A percentile compares a stretch with the other conserved stretches of the same genome.
These are phyloP conservation scores for Penicillium sp. DNA, from an alignment of 2,329 filamentous ascomycete species.

Conservation along the genomic window DNA sequence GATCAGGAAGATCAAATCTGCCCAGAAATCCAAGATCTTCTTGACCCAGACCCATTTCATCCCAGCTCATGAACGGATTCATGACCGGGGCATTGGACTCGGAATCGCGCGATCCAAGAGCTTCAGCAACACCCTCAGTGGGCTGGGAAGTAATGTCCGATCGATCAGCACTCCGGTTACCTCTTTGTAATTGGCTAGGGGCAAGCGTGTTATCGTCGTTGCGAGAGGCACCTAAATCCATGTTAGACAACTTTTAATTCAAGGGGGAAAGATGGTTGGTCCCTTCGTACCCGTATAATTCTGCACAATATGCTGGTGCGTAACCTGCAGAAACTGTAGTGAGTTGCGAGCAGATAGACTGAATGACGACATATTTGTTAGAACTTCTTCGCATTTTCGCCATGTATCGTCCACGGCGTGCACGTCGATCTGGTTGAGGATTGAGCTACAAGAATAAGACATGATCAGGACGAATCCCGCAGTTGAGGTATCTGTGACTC, in stretches of 20 bases:
- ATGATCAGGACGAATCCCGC: constrained; percentile 38
- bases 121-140: constrained; percentile 4
- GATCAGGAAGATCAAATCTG: constrained; percentile 27
- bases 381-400: constrained; percentile 33
- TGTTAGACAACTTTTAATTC: constrained; percentile 1
- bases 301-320: constrained; percentile 26
- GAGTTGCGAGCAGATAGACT: constrained; percentile 36
- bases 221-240: constrained; percentile 6
- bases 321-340: constrained; percentile 33
- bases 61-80: constrained; percentile 24
- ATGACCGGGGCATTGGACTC: constrained; percentile 5
- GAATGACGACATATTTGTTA: constrained; percentile 32
- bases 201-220: constrained; percentile 2
- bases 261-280: neutral
- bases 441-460: constrained; percentile 30
- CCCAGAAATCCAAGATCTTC: constrained; percentile 29
- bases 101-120: neutral
- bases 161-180: constrained; percentile 1
- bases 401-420: constrained; percentile 27
- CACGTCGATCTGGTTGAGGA: constrained; percentile 24
- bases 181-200: constrained; percentile 12
- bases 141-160: constrained; percentile 1
- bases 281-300: constrained; percentile 18
- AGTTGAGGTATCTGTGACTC: constrained; percentile 32
- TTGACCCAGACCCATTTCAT: constrained; percentile 24